Base-by-base conservation (phyloP, 192 early-diverging fungal genomes). In the Glomus cerebriforme region DNA sequence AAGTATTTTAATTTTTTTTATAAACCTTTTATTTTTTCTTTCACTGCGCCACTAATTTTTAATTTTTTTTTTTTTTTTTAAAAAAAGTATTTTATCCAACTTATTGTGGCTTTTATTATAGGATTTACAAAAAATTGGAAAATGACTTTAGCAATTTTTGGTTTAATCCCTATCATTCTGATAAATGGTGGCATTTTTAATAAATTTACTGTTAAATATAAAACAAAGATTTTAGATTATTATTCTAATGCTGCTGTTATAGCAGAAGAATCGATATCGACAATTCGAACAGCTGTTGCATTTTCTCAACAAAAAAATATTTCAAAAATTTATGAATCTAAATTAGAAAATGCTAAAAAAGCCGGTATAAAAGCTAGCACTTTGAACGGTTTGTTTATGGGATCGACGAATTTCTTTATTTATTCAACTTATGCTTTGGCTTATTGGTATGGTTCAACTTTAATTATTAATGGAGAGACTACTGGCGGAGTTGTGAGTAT, bases 201-300 rank as follows among this genome's bases (percentile, higher is more conserved):
- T 45, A 86, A 82, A 10, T 79, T 89, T 3, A 77, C 84, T 22
- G 71, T 83, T 35, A 85, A 86, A 19, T 87, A 83, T 73, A 82
- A 84, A 7, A 68, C 67, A 67, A 85, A 86, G 75, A 86, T 86
- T 64, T 88, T 89, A 81, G 84, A 87, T 72, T 90, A 91, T 2
- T 95, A 95, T 79, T 90, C 90, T 74, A 75, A 82, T 9, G 87
- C 92, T 8, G 88, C 86, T 59, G 89, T 92, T 81, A 87, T 92
- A 7, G 94, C 95, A 1, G 92, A 92, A 71, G 97, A 99, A 81
- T 87, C 92, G 34, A 92, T 99, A 77, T 83, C 89, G 77, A 90
- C 90, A 79, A 93, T 99, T 80, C 87, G 92, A 49, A 99, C 96
- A 0, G 93, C 97, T 4, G 90, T 91, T 26, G 90, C 92, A 45